Evolutionary conservation across 2,329 filamentous ascomycete species (phyloP).

Genomic region (Pleurostoma richardsiae): DNA sequence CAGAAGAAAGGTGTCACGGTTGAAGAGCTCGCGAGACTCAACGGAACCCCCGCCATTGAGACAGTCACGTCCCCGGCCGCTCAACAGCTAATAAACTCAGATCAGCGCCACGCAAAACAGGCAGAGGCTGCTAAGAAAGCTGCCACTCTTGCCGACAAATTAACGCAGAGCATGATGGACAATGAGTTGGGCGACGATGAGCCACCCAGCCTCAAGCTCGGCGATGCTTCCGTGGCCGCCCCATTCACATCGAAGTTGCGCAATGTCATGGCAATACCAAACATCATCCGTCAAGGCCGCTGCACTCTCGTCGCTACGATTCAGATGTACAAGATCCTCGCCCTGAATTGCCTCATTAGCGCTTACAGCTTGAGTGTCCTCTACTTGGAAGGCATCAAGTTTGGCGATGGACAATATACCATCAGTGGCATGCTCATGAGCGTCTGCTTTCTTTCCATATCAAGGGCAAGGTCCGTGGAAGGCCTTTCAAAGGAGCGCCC

Average conservation of each 20-base stretch:
- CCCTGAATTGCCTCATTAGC: slow-evolving; percentile 94
- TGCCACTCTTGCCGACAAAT: slow-evolving; percentile 75
- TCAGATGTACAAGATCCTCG: slow-evolving; percentile 99
- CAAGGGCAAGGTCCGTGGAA: slow-evolving; percentile 94
- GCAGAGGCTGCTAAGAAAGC: slow-evolving; percentile 68
- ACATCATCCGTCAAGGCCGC: slow-evolving; percentile 95
- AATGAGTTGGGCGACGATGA: slow-evolving; percentile 82
- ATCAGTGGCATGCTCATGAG: slow-evolving; percentile 99
- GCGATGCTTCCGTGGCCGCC: slow-evolving; percentile 93
- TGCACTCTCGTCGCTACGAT: slow-evolving; percentile 98
- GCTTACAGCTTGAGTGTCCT: slow-evolving; percentile 95
- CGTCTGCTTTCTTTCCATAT: slow-evolving; percentile 97
- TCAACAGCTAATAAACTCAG: slow-evolving; percentile 50
- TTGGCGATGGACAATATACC: slow-evolving; percentile 95
- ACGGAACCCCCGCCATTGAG: slow-evolving; percentile 50
- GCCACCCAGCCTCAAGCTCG: slow-evolving; percentile 92
- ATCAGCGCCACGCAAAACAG: slow-evolving; percentile 52
- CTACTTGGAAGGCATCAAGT: slow-evolving; percentile 98
- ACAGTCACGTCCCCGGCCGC: slow-evolving; percentile 65
- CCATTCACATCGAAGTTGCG: slow-evolving; percentile 97
- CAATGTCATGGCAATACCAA: slow-evolving; percentile 94
- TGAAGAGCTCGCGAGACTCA: slow-evolving; percentile 49
- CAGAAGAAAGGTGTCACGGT: slow-evolving; percentile 67
- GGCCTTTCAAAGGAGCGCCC: slow-evolving; percentile 93
- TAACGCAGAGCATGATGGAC: slow-evolving; percentile 86